A percentile compares a stretch with the other conserved stretches of the same genome.
Conservation (phyloP, 2,329 filamentous ascomycete species). For the Monosporascus sp. region DNA sequence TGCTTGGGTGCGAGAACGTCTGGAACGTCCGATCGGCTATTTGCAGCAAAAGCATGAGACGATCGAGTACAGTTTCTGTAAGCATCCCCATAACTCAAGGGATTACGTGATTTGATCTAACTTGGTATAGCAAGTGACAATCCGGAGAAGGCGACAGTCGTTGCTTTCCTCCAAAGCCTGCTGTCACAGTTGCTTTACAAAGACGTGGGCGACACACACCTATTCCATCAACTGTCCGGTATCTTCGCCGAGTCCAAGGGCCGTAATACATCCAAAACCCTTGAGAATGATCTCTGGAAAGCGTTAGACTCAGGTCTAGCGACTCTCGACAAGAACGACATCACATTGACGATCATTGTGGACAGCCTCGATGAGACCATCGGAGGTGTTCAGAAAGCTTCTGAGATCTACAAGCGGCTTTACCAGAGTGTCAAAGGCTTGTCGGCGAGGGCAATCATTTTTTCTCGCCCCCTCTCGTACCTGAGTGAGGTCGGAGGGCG, state of each 20-base stretch:
- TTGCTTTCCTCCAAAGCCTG: conserved; percentile 31
- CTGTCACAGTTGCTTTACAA: conserved; percentile 33
- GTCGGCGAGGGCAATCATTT: conserved; percentile 26
- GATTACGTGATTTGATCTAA: neutral
- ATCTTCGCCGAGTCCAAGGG: conserved; percentile 21
- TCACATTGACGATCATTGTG: conserved; percentile 28
- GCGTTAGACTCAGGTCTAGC: conserved; percentile 27
- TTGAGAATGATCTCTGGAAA: conserved; percentile 29
- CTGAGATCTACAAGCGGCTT: conserved; percentile 27
- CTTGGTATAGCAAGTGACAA: conserved; percentile 23
- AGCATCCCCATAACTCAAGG: conserved; percentile 8
- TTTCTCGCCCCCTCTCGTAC: conserved; percentile 29
- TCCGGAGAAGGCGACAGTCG: conserved; percentile 22
- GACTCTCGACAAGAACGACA: conserved; percentile 22
- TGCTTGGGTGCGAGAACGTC: conserved; percentile 34
- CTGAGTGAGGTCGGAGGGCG: conserved; percentile 24
- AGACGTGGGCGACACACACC: conserved; percentile 31
- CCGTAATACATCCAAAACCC: conserved; percentile 16
- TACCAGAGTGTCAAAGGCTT: conserved; percentile 24
- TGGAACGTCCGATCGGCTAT: conserved; percentile 32
- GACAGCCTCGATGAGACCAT: conserved; percentile 33
- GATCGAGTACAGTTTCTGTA: conserved; percentile 32
- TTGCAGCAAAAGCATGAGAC: conserved; percentile 26
- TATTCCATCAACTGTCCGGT: conserved; percentile 27
- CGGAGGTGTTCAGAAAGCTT: conserved; percentile 15